Conservation (phyloP, 768 basidiomycete genomes). For the Pulveroboletus sp. region DNA sequence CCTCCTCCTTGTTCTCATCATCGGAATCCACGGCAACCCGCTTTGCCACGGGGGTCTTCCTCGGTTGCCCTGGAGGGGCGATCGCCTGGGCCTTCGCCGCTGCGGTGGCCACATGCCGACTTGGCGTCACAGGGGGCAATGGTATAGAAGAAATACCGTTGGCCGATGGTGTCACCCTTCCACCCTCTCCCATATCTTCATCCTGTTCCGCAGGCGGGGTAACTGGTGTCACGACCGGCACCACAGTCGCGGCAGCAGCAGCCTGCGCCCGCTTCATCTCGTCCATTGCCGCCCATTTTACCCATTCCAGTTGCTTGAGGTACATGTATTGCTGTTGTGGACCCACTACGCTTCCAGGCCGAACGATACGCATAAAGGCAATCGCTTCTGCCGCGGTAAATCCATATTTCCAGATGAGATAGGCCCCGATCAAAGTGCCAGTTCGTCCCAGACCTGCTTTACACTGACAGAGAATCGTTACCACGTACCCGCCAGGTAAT, state of each 20-base stretch:
- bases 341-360: slow-evolving; percentile 90
- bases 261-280: slow-evolving; percentile 52
- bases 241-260: slow-evolving; percentile 37
- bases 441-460: slow-evolving; percentile 97
- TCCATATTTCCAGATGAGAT: slow-evolving; percentile 97
- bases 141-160: slow-evolving; percentile 21
- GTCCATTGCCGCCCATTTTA: slow-evolving; percentile 87
- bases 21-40: slow-evolving; percentile 64
- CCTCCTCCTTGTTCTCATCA: slow-evolving; percentile 53
- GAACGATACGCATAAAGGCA: slow-evolving; percentile 95
- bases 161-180: slow-evolving; percentile 31
- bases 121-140: slow-evolving; percentile 77
- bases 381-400: slow-evolving; percentile 96
- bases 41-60: slow-evolving; percentile 82
- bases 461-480: slow-evolving; percentile 49
- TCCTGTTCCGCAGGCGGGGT: slow-evolving; percentile 78
- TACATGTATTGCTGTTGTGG: slow-evolving; percentile 95
- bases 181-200: slow-evolving; percentile 51
- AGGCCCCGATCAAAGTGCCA: slow-evolving; percentile 95
- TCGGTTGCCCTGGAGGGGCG: slow-evolving; percentile 76
- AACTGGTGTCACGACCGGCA: slow-evolving; percentile 61
- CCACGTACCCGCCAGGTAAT: slow-evolving; percentile 14
- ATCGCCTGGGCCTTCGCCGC: slow-evolving; percentile 67
- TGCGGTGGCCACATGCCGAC: slow-evolving; percentile 66
- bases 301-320: slow-evolving; percentile 90